Percentiles rank a stretch among this genome's conserved stretches.
These are phyloP conservation scores for Rhodosporidiobolus sp. DNA, from an alignment of 768 basidiomycete genomes.

Conservation along the genomic window DNA sequence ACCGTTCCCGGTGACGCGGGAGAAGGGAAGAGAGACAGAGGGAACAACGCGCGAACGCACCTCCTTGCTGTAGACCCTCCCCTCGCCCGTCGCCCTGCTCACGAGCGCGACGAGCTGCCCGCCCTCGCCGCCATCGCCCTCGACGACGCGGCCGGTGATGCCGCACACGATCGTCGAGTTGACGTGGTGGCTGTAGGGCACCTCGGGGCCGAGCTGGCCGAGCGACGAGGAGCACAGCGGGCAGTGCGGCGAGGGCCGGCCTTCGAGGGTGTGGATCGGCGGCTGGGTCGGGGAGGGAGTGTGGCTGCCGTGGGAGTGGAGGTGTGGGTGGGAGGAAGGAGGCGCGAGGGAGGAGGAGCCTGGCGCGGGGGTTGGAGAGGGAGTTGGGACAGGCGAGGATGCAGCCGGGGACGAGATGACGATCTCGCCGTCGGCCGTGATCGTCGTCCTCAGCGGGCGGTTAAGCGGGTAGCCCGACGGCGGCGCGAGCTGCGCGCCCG, in stretches of 20 bases:
- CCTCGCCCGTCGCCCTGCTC: slow-evolving; percentile 23
- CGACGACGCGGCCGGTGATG: slow-evolving; percentile 89
- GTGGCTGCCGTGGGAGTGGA: slow-evolving; percentile 50
- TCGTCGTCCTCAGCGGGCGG: slow-evolving; percentile 7
- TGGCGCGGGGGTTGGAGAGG: not conserved
- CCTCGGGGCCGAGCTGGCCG: slow-evolving; percentile 71
- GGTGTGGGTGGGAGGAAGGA: not conserved
- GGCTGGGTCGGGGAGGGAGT: slow-evolving; percentile 45
- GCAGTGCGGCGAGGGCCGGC: slow-evolving; percentile 58
- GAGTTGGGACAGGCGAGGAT: not conserved
- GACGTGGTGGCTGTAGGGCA: slow-evolving; percentile 87
- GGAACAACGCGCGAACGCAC: slow-evolving; percentile 54
- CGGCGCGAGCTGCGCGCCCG: not conserved
- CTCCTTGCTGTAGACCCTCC: slow-evolving; percentile 43
- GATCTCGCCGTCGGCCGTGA: slow-evolving; percentile 21
- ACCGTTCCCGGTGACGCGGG: not conserved
- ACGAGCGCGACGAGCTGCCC: slow-evolving; percentile 37
- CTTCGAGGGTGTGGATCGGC: slow-evolving; percentile 46
- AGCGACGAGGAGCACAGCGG: slow-evolving; percentile 79
- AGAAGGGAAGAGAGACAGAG: not conserved
- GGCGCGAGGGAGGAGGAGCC: no score
- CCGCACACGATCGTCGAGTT: slow-evolving; percentile 94
- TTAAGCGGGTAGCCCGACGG: slow-evolving; percentile 8
- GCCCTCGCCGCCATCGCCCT: slow-evolving; percentile 59
- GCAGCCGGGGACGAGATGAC: slow-evolving; percentile 2